Conservation (phyloP, 2,329 filamentous ascomycete genomes). For the Diplodia scrobiculata region DNA sequence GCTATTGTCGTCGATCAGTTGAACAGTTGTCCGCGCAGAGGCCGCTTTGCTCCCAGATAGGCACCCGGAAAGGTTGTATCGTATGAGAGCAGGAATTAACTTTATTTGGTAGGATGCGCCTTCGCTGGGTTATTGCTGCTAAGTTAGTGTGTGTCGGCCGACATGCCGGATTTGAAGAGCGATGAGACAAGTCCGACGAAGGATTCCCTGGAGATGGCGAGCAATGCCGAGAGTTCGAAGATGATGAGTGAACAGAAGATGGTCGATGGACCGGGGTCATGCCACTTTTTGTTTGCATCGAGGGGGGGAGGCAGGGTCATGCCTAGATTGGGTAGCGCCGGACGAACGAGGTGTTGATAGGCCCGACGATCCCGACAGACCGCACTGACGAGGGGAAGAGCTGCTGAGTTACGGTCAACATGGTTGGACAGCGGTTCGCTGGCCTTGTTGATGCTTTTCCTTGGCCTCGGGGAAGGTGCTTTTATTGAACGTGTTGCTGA, state of each 20-base stretch:
- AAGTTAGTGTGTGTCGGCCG: not conserved
- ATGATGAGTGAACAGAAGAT: not conserved
- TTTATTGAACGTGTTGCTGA: not conserved
- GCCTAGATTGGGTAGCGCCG: not conserved
- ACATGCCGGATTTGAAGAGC: not conserved
- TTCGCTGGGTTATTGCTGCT: not conserved
- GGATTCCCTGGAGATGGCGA: not conserved
- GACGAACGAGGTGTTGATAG: not conserved
- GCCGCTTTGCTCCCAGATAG: too few species aligned
- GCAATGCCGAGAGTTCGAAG: not conserved
- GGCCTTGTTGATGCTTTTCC: not conserved
- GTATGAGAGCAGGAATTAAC: too few species aligned
- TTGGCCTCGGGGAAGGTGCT: not conserved
- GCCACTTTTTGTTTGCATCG: not conserved
- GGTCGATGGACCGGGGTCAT: not conserved
- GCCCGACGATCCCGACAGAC: not conserved
- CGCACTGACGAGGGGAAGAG: not conserved
- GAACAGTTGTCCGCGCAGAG: too few species aligned
- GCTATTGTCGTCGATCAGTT: too few species aligned
- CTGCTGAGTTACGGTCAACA: not conserved
- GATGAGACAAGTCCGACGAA: not conserved
- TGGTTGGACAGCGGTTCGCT: not conserved
- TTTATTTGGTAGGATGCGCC: too few species aligned
- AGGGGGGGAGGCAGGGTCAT: not conserved
- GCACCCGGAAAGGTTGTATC: too few species aligned